Evolutionary conservation across 768 basidiomycete species (phyloP).

Genomic region (Naematelia encephala): DNA sequence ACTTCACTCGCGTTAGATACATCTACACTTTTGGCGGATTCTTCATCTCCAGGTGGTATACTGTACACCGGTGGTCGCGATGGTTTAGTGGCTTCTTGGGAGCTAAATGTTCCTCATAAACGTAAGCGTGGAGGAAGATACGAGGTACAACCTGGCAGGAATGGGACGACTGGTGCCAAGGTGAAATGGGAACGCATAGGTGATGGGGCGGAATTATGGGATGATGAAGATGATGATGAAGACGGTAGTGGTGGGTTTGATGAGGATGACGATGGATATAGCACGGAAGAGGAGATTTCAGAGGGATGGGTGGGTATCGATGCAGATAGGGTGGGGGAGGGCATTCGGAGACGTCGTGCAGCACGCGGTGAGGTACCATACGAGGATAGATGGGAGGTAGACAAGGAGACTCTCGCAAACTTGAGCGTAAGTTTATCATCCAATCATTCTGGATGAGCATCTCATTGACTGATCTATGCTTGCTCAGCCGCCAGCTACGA

Average conservation of each 20-base stretch:
- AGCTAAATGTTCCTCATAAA: conserved; percentile 67
- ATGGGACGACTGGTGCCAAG: neutral
- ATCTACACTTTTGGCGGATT: conserved; percentile 70
- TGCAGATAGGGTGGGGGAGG: conserved; percentile 68
- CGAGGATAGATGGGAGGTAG: conserved; percentile 78
- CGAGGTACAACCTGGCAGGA: conserved; percentile 17
- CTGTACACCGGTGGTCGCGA: conserved; percentile 86
- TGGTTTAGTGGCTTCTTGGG: conserved; percentile 83
- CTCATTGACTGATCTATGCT: conserved; percentile 44
- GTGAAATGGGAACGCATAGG: conserved; percentile 63
- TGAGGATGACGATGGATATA: conserved; percentile 18
- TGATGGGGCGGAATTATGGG: conserved; percentile 77
- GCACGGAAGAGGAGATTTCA: conserved; percentile 26
- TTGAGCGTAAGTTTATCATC: conserved; percentile 5
- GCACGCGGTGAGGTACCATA: conserved; percentile 55
- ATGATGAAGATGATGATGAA: conserved; percentile 59
- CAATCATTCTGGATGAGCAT: neutral
- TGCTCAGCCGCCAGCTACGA: conserved; percentile 41
- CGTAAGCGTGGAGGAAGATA: conserved; percentile 51
- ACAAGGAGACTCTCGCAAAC: conserved; percentile 56
- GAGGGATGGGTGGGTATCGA: conserved; percentile 32
- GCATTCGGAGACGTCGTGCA: conserved; percentile 5
- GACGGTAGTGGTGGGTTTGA: conserved; percentile 59
- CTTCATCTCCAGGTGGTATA: conserved; percentile 70
- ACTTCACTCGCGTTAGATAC: conserved; percentile 82